Base-by-base conservation (phyloP, 129 eudicot species). In the Mikania micrantha region DNA sequence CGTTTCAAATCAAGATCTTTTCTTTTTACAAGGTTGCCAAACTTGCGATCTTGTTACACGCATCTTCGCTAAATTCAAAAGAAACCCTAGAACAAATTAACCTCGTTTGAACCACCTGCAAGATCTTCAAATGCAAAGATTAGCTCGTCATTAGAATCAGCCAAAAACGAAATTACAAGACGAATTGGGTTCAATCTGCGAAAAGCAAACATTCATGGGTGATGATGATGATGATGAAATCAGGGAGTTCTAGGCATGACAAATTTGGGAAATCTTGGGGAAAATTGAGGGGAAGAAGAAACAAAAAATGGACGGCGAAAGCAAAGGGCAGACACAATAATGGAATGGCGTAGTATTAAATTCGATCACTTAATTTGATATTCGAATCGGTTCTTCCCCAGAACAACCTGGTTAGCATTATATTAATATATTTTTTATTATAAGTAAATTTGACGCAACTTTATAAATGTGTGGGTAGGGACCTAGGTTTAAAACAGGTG, bases 11-110 rank as follows among this genome's bases (percentile, higher is more conserved):
- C 72, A 85, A 57, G 22, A 72, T 41, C 96, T 79, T 90, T 91
- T 91, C 96, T 91, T 91, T 57, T 91, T 91, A 62, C 97, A 91
- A 59, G 97, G 97, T 61, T 91, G 97, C 97, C 97, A 91, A 32
- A 91, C 90, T 73, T 85, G 97, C 70, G 94, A 85, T 86, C 84
- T 91, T 24, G 79, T 73, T 2, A 87, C 85, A 80, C 79, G 81
- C 97, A 88, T 91, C 86, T 81, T 83, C 64, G 72, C 76, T 54
- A 31, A 47, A 19, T 69, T 58, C 0, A 69, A 59, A 64, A 45
- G 20, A 48, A 60, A 68, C 79, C 67, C 79, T 47, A 68, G 38
- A 76, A 36, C 54, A 27, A 29, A 66, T 52, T 40, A 73, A 36
- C 44, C 41, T 8, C 6, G 17, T 16, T 7, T 35, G 11, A 19